Base-by-base conservation (phyloP, 1,139 yeast species). In the Geotrichum bryndzae region DNA sequence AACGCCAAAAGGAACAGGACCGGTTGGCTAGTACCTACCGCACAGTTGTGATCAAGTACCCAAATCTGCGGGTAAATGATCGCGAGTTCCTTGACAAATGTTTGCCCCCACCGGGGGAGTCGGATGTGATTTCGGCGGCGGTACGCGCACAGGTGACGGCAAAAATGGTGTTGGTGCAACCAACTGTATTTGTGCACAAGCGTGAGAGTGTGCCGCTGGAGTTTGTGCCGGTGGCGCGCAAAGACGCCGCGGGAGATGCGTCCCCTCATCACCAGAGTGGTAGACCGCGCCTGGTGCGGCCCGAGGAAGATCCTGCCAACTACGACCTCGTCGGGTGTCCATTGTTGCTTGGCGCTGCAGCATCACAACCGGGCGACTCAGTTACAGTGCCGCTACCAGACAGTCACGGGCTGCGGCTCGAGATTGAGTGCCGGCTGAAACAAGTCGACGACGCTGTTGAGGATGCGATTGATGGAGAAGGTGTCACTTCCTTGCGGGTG, bases 311-410 rank as follows among this genome's bases (percentile, higher is more conserved):
- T 33, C 38, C 38, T 33, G 11, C 1, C 38, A 33, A 57, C 25
- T 57, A 45, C 46, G 35, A 15, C 11, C 53, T 57, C 5, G 31
- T 53, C 5, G 60, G 60, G n/a, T 29, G 53, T 53, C 56, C 60
- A 1, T 11, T 46, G 29, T 27, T 55, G 51, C 22, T 18, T 6
- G 29, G 38, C 18, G 18, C 18, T 33, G 38, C 38, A 11, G 38
- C 38, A 11, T 8, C 38, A 8, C 38, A 11, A 11, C 38, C 38
- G 1, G 11, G 38, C 38, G 11, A 11, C 11, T 48, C 29, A 2
- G 11, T 48, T 25, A 11, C 7, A 33, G 38, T 33, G 11, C 38
- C 38, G 11, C 11, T 33, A 33, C 38, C 38, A 7, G 38, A 33
- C 7, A 33, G 38, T 33, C 11, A 7, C 7, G 38, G 38, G 38